These are phyloP conservation scores for Panicum miliaceum DNA, from an alignment of 176 grass and related monocot species.

Conservation along the genomic window DNA sequence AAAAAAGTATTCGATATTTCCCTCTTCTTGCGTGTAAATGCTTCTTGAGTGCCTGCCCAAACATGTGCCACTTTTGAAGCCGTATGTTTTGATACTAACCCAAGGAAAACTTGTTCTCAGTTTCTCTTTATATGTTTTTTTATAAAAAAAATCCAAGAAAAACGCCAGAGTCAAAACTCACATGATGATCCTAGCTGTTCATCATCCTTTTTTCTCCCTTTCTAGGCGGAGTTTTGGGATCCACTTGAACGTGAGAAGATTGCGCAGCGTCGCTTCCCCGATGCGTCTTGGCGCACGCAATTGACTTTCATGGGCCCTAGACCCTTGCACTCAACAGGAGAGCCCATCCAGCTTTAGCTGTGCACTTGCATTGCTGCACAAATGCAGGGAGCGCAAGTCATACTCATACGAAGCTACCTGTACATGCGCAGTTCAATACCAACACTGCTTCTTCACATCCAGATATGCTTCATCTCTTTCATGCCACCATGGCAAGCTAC, in stretches of 20 bases:
- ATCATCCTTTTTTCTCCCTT: not conserved
- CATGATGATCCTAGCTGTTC: slow-evolving; percentile 4
- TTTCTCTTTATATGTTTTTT: not conserved
- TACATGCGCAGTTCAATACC: slow-evolving; percentile 14
- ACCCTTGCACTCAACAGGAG: not conserved
- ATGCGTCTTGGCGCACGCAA: slow-evolving; percentile 19
- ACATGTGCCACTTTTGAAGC: not conserved
- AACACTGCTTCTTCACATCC: slow-evolving; percentile 27
- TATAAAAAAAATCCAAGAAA: not conserved
- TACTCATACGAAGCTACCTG: not conserved
- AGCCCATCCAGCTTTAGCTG: not conserved
- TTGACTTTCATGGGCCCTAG: slow-evolving; percentile 27
- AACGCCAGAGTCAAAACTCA: not conserved
- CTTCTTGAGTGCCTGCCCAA: not conserved
- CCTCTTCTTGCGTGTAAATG: not conserved
- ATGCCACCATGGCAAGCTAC: not conserved
- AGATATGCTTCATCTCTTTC: slow-evolving; percentile 16
- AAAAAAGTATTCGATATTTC: not conserved
- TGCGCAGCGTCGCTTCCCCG: not conserved
- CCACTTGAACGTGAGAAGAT: not conserved
- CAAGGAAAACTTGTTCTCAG: not conserved
- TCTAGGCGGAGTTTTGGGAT: not conserved
- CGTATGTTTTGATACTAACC: not conserved
- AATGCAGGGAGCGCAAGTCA: not conserved
- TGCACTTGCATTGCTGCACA: not conserved